Percentiles rank a stretch among this genome's conserved stretches.
Evolutionary conservation across 2,329 filamentous ascomycete species (phyloP).

Genomic region (Coniella vitis): DNA sequence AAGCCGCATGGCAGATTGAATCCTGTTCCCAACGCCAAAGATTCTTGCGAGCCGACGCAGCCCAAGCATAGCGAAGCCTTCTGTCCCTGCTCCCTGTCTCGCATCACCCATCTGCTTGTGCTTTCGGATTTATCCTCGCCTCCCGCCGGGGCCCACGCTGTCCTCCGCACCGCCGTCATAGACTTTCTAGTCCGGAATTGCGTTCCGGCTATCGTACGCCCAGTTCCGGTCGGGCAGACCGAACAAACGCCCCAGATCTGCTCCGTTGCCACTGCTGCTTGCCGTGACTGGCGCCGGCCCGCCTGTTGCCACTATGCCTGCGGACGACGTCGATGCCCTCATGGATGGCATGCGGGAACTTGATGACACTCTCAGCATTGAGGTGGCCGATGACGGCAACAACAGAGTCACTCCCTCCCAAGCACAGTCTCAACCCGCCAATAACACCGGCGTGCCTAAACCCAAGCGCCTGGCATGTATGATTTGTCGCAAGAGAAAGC

Average conservation of each 20-base stretch:
- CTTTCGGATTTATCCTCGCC: neutral
- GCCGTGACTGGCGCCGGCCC: constrained; percentile 1
- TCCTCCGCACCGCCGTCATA: neutral
- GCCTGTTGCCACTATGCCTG: constrained; percentile 24
- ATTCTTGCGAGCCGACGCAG: too few relatives aligned
- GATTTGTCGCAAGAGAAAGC: constrained; percentile 85
- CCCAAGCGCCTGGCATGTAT: constrained; percentile 94
- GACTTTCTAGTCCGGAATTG: neutral
- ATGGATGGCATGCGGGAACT: constrained; percentile 12
- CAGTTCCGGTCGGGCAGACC: neutral
- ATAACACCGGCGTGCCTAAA: constrained; percentile 58
- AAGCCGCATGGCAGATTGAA: too few relatives aligned
- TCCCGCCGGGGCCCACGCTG: neutral
- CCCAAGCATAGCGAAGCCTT: too few relatives aligned
- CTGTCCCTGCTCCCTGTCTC: neutral
- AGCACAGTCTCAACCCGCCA: constrained; percentile 28
- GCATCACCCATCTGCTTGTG: neutral
- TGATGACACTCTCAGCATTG: constrained; percentile 15
- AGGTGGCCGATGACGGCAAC: constrained; percentile 20
- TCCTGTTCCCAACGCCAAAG: too few relatives aligned
- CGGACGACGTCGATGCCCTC: constrained; percentile 32
- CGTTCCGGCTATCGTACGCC: neutral
- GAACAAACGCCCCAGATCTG: neutral
- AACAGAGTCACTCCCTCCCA: constrained; percentile 27
- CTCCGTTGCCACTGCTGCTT: neutral